These are phyloP conservation scores for Aspergillus indologenus DNA, from an alignment of 495 filamentous ascomycete species.

Conservation along the genomic window DNA sequence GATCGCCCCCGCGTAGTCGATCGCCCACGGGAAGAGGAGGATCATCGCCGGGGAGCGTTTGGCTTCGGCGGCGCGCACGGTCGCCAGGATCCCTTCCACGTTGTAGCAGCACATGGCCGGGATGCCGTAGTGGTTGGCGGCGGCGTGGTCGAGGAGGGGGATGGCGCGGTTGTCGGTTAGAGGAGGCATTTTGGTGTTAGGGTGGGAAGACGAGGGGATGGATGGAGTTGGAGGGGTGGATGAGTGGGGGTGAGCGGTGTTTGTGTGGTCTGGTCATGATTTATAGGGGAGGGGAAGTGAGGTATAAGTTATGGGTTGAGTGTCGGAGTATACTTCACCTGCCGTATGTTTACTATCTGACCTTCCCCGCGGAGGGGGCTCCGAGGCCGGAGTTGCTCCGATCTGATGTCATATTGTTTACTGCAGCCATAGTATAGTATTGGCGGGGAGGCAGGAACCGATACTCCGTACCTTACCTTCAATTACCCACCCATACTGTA, in stretches of 20 bases:
- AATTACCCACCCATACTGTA: too few species aligned
- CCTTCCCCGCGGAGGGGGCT: background rate
- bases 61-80: slow-evolving; percentile 71
- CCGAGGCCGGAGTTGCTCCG: slow-evolving; percentile 22
- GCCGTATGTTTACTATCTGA: background rate
- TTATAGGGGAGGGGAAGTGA: slow-evolving; percentile 4
- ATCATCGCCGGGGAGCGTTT: slow-evolving; percentile 75
- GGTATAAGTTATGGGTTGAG: background rate
- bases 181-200: slow-evolving; percentile 5
- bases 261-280: background rate
- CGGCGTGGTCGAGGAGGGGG: slow-evolving; percentile 65
- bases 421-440: too few species aligned
- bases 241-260: slow-evolving; percentile 2
- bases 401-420: slow-evolving; percentile 6
- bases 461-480: too few species aligned
- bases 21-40: slow-evolving; percentile 83
- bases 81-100: slow-evolving; percentile 76
- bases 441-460: too few species aligned
- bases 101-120: slow-evolving; percentile 85
- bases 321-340: slow-evolving; percentile 1
- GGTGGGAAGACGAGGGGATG: background rate
- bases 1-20: slow-evolving; percentile 63
- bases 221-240: background rate
- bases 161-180: slow-evolving; percentile 64
- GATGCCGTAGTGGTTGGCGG: slow-evolving; percentile 63